Conservation (phyloP, 129 eudicot species). For the Logfia minima region DNA sequence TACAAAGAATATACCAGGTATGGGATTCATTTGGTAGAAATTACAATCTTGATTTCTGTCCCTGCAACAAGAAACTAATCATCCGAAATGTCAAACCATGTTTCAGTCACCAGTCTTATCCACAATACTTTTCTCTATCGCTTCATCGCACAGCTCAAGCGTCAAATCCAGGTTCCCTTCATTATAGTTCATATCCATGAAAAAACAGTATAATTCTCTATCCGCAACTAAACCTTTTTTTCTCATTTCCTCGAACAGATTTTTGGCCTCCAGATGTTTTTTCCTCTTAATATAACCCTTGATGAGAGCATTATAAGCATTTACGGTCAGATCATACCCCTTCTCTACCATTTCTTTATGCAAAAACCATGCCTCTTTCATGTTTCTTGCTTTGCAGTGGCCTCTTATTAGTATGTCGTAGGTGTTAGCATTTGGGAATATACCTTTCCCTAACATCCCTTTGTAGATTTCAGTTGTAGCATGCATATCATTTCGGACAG, state of each 20-base stretch:
- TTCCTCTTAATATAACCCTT: slow-evolving; percentile 81
- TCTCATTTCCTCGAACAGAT: slow-evolving; percentile 83
- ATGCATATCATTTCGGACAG: slow-evolving; percentile 76
- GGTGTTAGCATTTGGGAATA: slow-evolving; percentile 66
- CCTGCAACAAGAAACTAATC: slow-evolving; percentile 18
- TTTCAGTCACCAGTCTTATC: slow-evolving; percentile 37
- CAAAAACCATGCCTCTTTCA: slow-evolving; percentile 97
- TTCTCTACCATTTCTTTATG: slow-evolving; percentile 71
- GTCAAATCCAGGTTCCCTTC: slow-evolving; percentile 73
- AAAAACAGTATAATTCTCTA: slow-evolving; percentile 49
- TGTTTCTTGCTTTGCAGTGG: slow-evolving; percentile 86
- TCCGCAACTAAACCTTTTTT: slow-evolving; percentile 57
- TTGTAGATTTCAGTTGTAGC: slow-evolving; percentile 62
- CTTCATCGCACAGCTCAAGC: slow-evolving; percentile 85
- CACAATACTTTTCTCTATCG: slow-evolving; percentile 53
- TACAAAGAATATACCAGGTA: slow-evolving; percentile 10
- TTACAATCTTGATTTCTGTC: slow-evolving; percentile 18
- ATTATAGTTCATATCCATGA: slow-evolving; percentile 66
- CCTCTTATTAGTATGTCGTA: slow-evolving; percentile 80
- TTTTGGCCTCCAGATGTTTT: slow-evolving; percentile 68
- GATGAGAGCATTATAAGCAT: slow-evolving; percentile 68
- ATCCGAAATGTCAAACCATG: slow-evolving; percentile 27
- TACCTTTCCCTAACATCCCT: slow-evolving; percentile 58
- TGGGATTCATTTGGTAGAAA: slow-evolving; percentile 14
- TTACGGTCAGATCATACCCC: slow-evolving; percentile 52